Evolutionary conservation across 2,329 filamentous ascomycete genomes (phyloP).

Genomic region (Botrytis paeoniae): DNA sequence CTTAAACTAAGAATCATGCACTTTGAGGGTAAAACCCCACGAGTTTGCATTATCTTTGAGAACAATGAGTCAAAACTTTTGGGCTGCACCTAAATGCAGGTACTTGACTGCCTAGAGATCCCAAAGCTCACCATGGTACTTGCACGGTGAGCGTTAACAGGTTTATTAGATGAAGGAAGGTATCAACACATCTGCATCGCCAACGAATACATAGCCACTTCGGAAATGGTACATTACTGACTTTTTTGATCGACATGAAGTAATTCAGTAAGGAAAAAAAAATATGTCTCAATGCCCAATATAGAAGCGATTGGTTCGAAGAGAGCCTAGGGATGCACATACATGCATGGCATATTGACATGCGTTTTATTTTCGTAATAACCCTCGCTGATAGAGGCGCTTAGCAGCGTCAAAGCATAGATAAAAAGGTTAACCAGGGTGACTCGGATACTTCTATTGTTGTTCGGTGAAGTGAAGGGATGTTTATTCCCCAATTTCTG

Average conservation of each 20-base stretch:
- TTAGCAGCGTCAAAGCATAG: conserved; percentile 11
- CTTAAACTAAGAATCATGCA: background rate
- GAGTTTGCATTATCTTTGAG: conserved; percentile 1
- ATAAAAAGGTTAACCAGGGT: background rate
- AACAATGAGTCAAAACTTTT: background rate
- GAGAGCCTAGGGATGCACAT: background rate
- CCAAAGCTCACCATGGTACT: conserved; percentile 1
- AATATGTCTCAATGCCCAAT: conserved; percentile 6
- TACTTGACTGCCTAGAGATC: conserved; percentile 6
- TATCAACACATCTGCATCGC: conserved; percentile 13
- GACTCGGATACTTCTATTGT: background rate
- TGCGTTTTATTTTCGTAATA: conserved; percentile 4
- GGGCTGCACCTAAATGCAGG: conserved; percentile 11
- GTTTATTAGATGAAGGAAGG: background rate
- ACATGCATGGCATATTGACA: background rate
- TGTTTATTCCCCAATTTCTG: background rate
- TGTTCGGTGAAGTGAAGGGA: background rate
- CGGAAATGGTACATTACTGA: background rate
- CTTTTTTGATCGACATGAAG: background rate
- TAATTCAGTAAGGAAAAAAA: background rate
- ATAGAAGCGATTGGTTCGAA: conserved; percentile 7
- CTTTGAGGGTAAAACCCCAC: background rate
- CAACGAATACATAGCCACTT: conserved; percentile 9
- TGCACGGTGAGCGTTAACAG: background rate
- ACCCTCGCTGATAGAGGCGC: conserved; percentile 5